Evolutionary conservation across 306 rosid species (phyloP).

Genomic region (Parietaria judaica): DNA sequence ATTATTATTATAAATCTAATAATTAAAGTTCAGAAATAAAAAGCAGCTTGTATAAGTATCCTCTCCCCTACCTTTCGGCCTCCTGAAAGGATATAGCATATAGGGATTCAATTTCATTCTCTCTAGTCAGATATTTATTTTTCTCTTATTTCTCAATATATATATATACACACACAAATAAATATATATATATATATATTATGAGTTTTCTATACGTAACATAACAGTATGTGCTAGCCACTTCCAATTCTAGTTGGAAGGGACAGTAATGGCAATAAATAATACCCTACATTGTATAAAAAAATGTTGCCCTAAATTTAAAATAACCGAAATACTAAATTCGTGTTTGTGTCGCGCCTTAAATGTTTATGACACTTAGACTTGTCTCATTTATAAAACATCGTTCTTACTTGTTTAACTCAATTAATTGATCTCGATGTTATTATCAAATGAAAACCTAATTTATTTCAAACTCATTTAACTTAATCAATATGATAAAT

Average conservation of each 20-base stretch:
- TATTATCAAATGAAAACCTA: no score
- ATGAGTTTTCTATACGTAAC: neutral
- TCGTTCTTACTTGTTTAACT: no score
- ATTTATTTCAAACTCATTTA: no score
- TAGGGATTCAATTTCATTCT: neutral
- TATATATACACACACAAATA: neutral
- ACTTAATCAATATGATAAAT: no score
- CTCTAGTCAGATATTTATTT: neutral
- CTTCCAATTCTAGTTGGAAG: neutral
- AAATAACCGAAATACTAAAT: no score
- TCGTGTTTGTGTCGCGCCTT: no score
- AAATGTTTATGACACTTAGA: no score
- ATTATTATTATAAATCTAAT: neutral
- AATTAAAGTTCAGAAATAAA: neutral
- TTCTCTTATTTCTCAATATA: neutral
- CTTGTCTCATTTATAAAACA: no score
- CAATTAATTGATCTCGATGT: no score
- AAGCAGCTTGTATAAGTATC: neutral
- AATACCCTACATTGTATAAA: neutral
- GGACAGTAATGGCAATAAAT: neutral
- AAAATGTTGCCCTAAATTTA: no score
- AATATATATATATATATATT: neutral
- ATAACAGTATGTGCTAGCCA: conserved; percentile 5
- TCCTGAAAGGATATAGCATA: neutral
- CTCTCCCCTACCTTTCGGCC: conserved; percentile 1